These are phyloP conservation scores for Adiantum capillusveneris DNA, from an alignment of 75 land plant species.

Conservation along the genomic window DNA sequence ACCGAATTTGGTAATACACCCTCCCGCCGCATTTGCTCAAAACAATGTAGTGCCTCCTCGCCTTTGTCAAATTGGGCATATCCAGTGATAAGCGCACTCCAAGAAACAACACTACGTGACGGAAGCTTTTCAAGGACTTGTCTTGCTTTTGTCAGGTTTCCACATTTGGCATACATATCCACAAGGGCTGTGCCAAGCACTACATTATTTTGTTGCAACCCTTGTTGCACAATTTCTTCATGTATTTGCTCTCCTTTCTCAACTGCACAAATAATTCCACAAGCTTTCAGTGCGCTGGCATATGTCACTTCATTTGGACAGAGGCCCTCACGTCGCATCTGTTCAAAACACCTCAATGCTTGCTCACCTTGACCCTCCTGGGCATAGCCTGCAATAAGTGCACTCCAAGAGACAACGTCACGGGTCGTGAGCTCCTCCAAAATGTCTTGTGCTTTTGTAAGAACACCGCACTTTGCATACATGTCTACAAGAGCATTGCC, in stretches of 20 bases:
- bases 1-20: constrained; percentile 7
- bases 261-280: neutral
- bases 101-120: constrained; percentile 1
- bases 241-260: constrained; percentile 5
- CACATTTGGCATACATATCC: constrained; percentile 15
- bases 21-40: constrained; percentile 5
- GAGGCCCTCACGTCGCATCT: too few species aligned
- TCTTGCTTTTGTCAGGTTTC: constrained; percentile 2
- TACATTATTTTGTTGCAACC: neutral
- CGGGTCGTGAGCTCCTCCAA: too few species aligned
- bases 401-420: too few species aligned
- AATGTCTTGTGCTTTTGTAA: too few species aligned
- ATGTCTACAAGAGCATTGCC: too few species aligned
- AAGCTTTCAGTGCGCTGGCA: neutral
- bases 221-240: neutral
- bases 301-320: constrained; percentile 1
- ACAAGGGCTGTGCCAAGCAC: constrained; percentile 9
- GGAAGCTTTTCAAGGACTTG: constrained; percentile 6
- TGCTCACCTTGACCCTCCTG: too few species aligned
- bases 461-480: too few species aligned
- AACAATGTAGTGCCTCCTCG: constrained; percentile 8
- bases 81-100: constrained; percentile 5
- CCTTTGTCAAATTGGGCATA: neutral
- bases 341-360: too few species aligned
- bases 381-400: too few species aligned